phyloP scores from a whole-genome alignment of 1,139 yeast species.

The Yamadazyma diddensiae region DNA sequence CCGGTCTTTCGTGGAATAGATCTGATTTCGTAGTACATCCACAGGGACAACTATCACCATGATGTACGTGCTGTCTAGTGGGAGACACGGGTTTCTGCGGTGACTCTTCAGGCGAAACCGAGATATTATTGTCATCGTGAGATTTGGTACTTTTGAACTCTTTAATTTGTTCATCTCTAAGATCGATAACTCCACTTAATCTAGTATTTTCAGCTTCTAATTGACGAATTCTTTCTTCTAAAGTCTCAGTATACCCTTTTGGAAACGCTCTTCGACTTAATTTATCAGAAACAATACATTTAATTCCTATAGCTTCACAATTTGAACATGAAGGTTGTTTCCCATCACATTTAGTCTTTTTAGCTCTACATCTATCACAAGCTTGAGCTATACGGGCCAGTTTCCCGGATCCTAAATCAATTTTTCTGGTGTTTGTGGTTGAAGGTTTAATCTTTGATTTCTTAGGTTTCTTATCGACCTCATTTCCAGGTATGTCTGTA shows the following conservation, averaged over 20 bases:
- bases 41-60: constrained; percentile 54
- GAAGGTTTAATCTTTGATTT: constrained; percentile 11
- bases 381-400: constrained; percentile 73
- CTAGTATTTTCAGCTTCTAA: constrained; percentile 44
- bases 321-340: constrained; percentile 47
- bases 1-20: constrained; percentile 60
- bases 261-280: constrained; percentile 45
- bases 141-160: constrained; percentile 16
- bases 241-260: constrained; percentile 48
- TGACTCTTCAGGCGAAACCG: not conserved
- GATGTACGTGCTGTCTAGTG: constrained; percentile 19
- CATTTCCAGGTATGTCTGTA: no score
- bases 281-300: constrained; percentile 46
- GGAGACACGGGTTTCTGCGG: not conserved
- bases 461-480: no score
- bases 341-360: constrained; percentile 76
- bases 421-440: constrained; percentile 46
- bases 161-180: constrained; percentile 59
- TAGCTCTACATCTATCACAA: constrained; percentile 82
- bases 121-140: constrained; percentile 1
- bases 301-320: constrained; percentile 42
- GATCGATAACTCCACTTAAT: constrained; percentile 49
- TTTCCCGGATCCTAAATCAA: constrained; percentile 59
- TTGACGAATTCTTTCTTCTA: constrained; percentile 46
- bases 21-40: constrained; percentile 52